A percentile compares a stretch with the other conserved stretches of the same genome.
These are phyloP conservation scores for Pseudogymnoascus sp. DNA, from an alignment of 2,329 filamentous ascomycete genomes.

Conservation along the genomic window DNA sequence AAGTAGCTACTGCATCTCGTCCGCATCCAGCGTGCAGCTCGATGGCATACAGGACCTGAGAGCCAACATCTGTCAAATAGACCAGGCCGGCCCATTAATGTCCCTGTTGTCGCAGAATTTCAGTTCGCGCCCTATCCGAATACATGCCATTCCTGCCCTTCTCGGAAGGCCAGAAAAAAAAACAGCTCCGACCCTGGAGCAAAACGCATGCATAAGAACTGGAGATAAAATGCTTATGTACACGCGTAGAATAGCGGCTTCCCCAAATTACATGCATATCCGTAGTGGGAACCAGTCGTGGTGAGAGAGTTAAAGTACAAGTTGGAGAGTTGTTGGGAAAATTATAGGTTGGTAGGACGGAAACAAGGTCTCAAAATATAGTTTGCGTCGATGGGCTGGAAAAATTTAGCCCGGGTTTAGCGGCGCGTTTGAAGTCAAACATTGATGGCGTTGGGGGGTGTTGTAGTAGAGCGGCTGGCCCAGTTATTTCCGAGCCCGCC, in stretches of 20 bases:
- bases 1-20: neutral
- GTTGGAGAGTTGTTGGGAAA: conserved; percentile 4
- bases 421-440: conserved; percentile 5
- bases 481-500: conserved; percentile 16
- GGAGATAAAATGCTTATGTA: conserved; percentile 1
- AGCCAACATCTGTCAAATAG: neutral
- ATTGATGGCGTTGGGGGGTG: conserved; percentile 1
- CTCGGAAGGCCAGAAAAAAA: conserved; percentile 1
- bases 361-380: conserved; percentile 6
- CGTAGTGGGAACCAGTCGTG: neutral
- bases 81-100: neutral
- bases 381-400: conserved; percentile 1
- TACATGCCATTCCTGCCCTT: neutral
- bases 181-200: neutral
- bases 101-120: neutral
- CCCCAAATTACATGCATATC: conserved; percentile 8
- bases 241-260: conserved; percentile 6
- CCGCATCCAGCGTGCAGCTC: neutral
- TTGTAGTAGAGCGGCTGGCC: neutral
- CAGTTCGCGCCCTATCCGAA: neutral
- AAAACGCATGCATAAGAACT: conserved; percentile 7
- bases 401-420: neutral
- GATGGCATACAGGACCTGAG: neutral
- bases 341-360: conserved; percentile 2
- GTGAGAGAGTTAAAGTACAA: conserved; percentile 7